Evolutionary conservation across 2,329 filamentous ascomycete species (phyloP), one percentile per base, ranked within the genome.

Genomic region (Aureobasidium mangrovei): DNA sequence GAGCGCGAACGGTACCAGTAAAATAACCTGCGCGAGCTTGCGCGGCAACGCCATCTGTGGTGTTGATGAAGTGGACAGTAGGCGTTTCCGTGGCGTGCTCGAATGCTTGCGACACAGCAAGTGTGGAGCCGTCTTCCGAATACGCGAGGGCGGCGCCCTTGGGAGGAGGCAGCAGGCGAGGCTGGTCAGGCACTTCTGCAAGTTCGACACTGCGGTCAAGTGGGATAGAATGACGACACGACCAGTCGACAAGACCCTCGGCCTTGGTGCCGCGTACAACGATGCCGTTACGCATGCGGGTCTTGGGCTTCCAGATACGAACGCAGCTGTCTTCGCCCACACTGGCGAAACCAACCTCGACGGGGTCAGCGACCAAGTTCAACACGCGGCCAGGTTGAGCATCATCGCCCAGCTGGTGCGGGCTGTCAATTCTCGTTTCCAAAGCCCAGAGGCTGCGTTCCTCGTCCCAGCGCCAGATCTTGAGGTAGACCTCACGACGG

Each of bases 101-200:
- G 4, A 63, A 64, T 32, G 69, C 66, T 55, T 72, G 59, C 49
- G 71, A 74, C 45, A 83, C 82, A 48, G 88, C 89, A n/a, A 95
- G 73, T 2, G 87, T 81, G 9, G 89, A 94, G 1, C 88, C 88
- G 66, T 95, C 90, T 59, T 88, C 82, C 0, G 90, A 95, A 66
- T 88, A 95, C 27, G 83, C 76, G 39, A 96, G 69, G 42, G 80
- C 81, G 10, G 86, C 88, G 56, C 81, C 79, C n/a, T 33, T 53
- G 12, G 51, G 41, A 26, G 53, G 31, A 32, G 35, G 28, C 4
- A 52, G 18, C n/a, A 53, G 24, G 45, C 45, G 27, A 2, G 45
- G n/a, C 24, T 36, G 31, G 18, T 48, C 38, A 4, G 53, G n/a
- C 7, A n/a, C 10, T 24, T 56, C 53, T n/a, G 49, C 28, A 18